Percentiles rank a stretch among this genome's conserved stretches.
Conservation (phyloP, 202 grass and related monocot genomes). For the Cymbopogon flexuosus region DNA sequence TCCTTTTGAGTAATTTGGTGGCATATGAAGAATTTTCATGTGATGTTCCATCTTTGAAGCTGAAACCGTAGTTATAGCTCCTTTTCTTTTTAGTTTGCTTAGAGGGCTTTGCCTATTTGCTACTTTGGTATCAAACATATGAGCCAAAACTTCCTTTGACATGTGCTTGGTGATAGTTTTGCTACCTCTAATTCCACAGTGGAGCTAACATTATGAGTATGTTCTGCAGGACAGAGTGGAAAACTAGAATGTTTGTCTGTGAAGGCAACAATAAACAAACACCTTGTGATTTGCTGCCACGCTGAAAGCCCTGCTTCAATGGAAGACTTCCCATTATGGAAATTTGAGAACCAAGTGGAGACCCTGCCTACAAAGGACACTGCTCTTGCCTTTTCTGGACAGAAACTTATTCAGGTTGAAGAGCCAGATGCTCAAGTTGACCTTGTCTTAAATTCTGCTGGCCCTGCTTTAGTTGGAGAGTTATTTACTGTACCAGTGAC, state of each 20-base stretch:
- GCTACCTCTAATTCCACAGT: slow-evolving; percentile 15
- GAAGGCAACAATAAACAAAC: slow-evolving; percentile 66
- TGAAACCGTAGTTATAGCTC: slow-evolving; percentile 8
- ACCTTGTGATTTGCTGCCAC: slow-evolving; percentile 67
- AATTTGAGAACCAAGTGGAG: slow-evolving; percentile 78
- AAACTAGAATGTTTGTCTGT: slow-evolving; percentile 89
- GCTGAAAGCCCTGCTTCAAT: slow-evolving; percentile 88
- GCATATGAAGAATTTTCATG: neutral
- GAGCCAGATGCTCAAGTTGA: slow-evolving; percentile 80
- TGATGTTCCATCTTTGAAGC: slow-evolving; percentile 20
- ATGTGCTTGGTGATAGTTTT: slow-evolving; percentile 21
- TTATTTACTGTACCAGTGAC: slow-evolving; percentile 64
- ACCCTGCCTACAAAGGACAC: slow-evolving; percentile 61
- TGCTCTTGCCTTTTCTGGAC: slow-evolving; percentile 56
- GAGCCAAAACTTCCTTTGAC: slow-evolving; percentile 11
- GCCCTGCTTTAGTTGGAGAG: slow-evolving; percentile 87
- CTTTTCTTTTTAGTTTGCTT: slow-evolving; percentile 1
- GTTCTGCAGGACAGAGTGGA: slow-evolving; percentile 83
- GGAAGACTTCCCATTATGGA: slow-evolving; percentile 80
- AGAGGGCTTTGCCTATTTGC: neutral
- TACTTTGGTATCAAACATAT: neutral
- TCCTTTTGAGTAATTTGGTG: slow-evolving; percentile 5
- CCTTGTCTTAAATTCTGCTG: slow-evolving; percentile 53
- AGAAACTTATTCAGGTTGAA: slow-evolving; percentile 80
- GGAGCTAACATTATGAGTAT: slow-evolving; percentile 27